phyloP scores from a whole-genome alignment of 495 filamentous ascomycete species.

The Cryomyces minteri region DNA sequence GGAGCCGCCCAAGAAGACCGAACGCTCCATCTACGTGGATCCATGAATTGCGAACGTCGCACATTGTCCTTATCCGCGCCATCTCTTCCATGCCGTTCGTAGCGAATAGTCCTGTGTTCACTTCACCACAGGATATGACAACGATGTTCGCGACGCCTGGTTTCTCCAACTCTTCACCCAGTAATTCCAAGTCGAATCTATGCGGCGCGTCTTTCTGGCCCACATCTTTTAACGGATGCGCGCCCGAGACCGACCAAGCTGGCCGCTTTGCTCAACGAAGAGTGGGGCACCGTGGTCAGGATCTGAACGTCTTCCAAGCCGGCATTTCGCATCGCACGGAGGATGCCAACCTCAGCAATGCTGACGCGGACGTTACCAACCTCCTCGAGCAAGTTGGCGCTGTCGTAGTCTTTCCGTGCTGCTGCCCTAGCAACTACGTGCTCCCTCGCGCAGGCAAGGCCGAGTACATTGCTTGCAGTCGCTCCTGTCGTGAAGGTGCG shows the following conservation, averaged over 20 bases:
- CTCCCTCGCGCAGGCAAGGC: conserved; percentile 61
- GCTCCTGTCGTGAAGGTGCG: conserved; percentile 80
- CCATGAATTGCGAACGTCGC: conserved; percentile 64
- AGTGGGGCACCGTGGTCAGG: conserved; percentile 66
- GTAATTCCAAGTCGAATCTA: conserved; percentile 41
- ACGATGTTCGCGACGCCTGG: conserved; percentile 48
- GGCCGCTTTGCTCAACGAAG: conserved; percentile 66
- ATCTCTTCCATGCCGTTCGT: conserved; percentile 40
- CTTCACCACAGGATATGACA: conserved; percentile 65
- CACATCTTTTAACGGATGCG: conserved; percentile 46
- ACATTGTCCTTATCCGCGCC: conserved; percentile 42
- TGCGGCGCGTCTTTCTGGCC: conserved; percentile 35
- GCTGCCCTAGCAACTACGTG: conserved; percentile 32
- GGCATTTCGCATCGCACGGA: conserved; percentile 41
- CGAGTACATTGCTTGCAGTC: conserved; percentile 70
- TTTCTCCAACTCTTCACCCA: conserved; percentile 34
- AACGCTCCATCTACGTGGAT: conserved; percentile 89
- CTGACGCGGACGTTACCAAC: conserved; percentile 11
- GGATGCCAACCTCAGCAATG: conserved; percentile 51
- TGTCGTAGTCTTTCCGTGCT: conserved; percentile 10
- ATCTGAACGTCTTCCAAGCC: conserved; percentile 52
- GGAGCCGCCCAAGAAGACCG: conserved; percentile 57
- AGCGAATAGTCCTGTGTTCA: conserved; percentile 79
- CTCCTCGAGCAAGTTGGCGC: conserved; percentile 4
- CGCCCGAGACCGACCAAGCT: conserved; percentile 64